Evolutionary conservation across 441 rosid species (phyloP), one percentile per base, ranked within the genome.

Genomic region (Kokia cookei): DNA sequence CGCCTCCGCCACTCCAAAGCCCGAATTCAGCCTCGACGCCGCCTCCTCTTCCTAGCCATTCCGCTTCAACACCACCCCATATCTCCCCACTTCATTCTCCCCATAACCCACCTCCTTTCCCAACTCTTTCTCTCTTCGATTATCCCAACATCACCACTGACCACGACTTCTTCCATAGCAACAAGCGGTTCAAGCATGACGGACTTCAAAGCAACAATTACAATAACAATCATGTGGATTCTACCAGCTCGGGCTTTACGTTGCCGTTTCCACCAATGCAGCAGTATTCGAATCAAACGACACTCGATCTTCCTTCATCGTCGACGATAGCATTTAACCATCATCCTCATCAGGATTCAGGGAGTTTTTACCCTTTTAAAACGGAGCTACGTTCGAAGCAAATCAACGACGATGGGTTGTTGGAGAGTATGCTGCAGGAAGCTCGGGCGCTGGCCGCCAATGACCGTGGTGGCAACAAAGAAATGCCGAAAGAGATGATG

Each of bases 321-420:
- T 77, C 76, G 71, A 73, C 40, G 40, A 77, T 67, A 51, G 17
- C 55, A 76, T 72, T 59, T 32, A 5, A 32, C 64, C 73, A 79
- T 13, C 32, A 55, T 42, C 60, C 82, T 58, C 83, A 84, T 17
- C 75, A 35, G 75, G 69, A 73, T 64, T 75, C 29, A 78, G 54
- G 67, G 74, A 55, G 74, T 35, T 78, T 66, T 75, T 83, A 72
- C 83, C 71, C 77, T 42, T 50, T 74, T 71, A 84, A 81, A 82
- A 78, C 62, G 40, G 97, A 90, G 82, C 94, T 88, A 89, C 91
- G 93, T 89, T 88, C 92, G 81, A 84, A 75, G 94, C 97, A 90
- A 84, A 73, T 53, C 69, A 62, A 65, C 45, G 84, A 82, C 27
- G 82, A 83, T 76, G 88, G 86, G 17, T 76, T 89, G 73, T 69